Conservation (phyloP, 176 grass and related monocot species). For the Puya raimondii region DNA sequence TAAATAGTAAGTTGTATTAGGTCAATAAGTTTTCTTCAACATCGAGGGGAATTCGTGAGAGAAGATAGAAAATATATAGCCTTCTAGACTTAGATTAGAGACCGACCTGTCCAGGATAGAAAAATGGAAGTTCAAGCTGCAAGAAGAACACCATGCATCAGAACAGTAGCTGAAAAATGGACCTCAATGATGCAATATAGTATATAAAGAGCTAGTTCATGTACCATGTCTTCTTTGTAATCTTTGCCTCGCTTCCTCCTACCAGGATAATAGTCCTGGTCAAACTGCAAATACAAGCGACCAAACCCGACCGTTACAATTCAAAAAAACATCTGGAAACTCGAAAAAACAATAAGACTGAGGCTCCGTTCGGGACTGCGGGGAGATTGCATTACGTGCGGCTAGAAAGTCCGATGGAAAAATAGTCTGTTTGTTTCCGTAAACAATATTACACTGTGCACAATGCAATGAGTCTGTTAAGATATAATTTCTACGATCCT, state of each 20-base stretch:
- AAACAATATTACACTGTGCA: too few species aligned
- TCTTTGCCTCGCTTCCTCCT: constrained; percentile 94
- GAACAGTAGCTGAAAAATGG: neutral
- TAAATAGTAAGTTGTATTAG: too few species aligned
- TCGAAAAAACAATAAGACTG: too few species aligned
- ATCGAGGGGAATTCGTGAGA: neutral
- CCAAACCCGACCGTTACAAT: neutral
- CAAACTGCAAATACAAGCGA: constrained; percentile 51
- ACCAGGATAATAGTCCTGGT: constrained; percentile 97
- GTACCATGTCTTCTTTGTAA: constrained; percentile 94
- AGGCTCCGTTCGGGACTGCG: too few species aligned
- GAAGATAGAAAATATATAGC: neutral
- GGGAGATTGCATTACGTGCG: too few species aligned
- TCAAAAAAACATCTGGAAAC: neutral
- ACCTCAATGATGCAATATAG: neutral
- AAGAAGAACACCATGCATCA: constrained; percentile 22
- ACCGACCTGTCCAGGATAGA: constrained; percentile 95
- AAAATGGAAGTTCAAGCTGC: constrained; percentile 98
- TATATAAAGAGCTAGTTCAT: constrained; percentile 23
- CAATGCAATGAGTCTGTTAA: too few species aligned
- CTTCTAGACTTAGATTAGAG: neutral
- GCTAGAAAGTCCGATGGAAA: too few species aligned
- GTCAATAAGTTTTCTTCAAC: too few species aligned
- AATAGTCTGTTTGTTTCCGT: too few species aligned
- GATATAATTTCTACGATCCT: too few species aligned